Evolutionary conservation across 257 asterid genomes (phyloP).

Genomic region (Prunella vulgaris): DNA sequence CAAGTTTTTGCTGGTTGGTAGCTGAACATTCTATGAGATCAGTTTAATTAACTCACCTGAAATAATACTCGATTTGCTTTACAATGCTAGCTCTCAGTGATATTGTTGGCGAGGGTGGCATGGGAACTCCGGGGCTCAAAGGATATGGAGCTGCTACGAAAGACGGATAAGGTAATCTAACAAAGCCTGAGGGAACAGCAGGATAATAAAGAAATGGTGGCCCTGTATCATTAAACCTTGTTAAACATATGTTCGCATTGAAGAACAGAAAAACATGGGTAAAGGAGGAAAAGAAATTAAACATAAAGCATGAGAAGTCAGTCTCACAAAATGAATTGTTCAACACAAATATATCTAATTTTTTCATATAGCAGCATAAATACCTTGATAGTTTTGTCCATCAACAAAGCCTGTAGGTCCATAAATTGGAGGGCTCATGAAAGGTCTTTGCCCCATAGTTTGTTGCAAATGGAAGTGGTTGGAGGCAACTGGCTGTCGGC

Average conservation of each 20-base stretch:
- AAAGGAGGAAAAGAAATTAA: background rate
- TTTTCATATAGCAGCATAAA: background rate
- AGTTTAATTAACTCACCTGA: constrained; percentile 53
- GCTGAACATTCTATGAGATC: constrained; percentile 11
- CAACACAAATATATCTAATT: background rate
- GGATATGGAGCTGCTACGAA: constrained; percentile 50
- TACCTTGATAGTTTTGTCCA: constrained; percentile 66
- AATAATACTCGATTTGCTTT: constrained; percentile 92
- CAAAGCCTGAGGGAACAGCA: constrained; percentile 58
- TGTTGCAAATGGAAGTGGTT: constrained; percentile 48
- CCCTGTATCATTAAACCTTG: constrained; percentile 43
- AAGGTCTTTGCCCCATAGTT: constrained; percentile 62
- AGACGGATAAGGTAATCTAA: constrained; percentile 64
- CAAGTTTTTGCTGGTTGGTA: background rate
- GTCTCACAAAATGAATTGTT: background rate
- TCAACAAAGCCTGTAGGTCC: constrained; percentile 50
- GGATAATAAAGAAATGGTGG: constrained; percentile 64
- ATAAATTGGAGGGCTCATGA: constrained; percentile 47
- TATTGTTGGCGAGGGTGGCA: constrained; percentile 42
- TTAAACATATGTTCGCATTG: constrained; percentile 13
- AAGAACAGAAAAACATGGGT: background rate
- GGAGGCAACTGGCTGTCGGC: constrained; percentile 45
- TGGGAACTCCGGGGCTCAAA: constrained; percentile 45
- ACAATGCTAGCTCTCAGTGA: constrained; percentile 50
- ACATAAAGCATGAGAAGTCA: background rate